Conservation (phyloP, 2,329 filamentous ascomycete species). For the Xylaria hypoxylon region DNA sequence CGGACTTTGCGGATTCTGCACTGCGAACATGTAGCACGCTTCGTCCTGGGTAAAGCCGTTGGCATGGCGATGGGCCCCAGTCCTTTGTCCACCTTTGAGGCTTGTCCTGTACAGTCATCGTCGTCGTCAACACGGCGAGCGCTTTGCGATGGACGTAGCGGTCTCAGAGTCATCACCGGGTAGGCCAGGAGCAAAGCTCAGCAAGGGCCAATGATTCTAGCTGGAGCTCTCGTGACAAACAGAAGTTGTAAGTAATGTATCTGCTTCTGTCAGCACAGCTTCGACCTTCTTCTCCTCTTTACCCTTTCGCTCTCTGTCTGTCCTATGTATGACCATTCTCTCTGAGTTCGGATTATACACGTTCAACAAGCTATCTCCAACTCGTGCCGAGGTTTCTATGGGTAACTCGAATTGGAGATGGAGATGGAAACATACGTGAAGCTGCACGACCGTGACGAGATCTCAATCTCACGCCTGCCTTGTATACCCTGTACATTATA, state of each 20-base stretch:
- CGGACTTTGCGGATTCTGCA: slow-evolving; percentile 49
- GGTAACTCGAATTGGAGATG: background rate
- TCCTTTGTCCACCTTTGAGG: background rate
- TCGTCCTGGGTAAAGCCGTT: slow-evolving; percentile 29
- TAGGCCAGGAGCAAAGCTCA: background rate
- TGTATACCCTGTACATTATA: background rate
- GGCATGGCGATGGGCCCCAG: slow-evolving; percentile 27
- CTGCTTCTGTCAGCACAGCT: background rate
- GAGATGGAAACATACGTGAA: background rate
- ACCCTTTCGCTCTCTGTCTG: background rate
- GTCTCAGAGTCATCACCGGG: slow-evolving; percentile 45
- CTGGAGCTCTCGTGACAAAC: background rate
- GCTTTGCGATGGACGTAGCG: slow-evolving; percentile 44
- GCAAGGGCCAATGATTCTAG: background rate
- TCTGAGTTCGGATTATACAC: background rate
- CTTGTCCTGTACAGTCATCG: slow-evolving; percentile 5
- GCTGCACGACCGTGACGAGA: slow-evolving; percentile 7
- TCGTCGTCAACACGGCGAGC: slow-evolving; percentile 25
- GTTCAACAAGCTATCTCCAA: background rate
- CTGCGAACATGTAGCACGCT: slow-evolving; percentile 47
- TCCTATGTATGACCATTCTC: slow-evolving; percentile 19
- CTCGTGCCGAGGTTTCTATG: background rate
- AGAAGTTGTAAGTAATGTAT: background rate
- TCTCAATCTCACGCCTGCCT: background rate
- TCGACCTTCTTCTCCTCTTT: slow-evolving; percentile 20